Evolutionary conservation across 2,329 filamentous ascomycete genomes (phyloP).

Genomic region (Penicillium italicum): DNA sequence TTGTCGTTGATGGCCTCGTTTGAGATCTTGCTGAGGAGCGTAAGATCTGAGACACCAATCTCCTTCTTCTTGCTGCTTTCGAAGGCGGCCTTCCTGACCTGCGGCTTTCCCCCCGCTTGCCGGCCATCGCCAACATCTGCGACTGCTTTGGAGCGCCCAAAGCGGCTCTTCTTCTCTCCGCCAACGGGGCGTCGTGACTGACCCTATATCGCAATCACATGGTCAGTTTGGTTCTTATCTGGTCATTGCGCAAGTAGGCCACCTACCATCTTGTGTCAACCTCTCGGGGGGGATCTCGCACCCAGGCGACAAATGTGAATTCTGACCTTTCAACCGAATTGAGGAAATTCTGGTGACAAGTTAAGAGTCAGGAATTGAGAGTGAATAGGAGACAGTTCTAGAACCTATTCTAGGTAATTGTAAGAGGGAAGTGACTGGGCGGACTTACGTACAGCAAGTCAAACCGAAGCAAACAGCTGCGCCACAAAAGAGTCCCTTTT

Average conservation of each 20-base stretch:
- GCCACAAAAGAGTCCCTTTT: constrained; percentile 19
- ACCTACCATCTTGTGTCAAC: constrained; percentile 37
- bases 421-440: constrained; percentile 8
- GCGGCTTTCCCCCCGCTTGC: constrained; percentile 52
- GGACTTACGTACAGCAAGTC: constrained; percentile 25
- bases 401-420: constrained; percentile 7
- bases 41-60: constrained; percentile 96
- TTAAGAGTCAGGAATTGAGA: not conserved
- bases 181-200: constrained; percentile 44
- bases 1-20: constrained; percentile 99
- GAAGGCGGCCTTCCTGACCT: constrained; percentile 93
- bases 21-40: constrained; percentile 94
- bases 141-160: constrained; percentile 42
- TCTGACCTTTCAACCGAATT: constrained; percentile 26
- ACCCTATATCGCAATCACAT: constrained; percentile 29
- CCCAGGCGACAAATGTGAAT: constrained; percentile 29
- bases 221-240: constrained; percentile 18
- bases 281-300: constrained; percentile 27
- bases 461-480: constrained; percentile 27
- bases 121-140: constrained; percentile 44
- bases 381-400: constrained; percentile 2
- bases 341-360: not conserved
- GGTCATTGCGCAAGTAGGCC: not conserved
- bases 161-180: constrained; percentile 43
- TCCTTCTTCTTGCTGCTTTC: constrained; percentile 98